Percentiles rank a stretch among this genome's conserved stretches.
phyloP scores from a whole-genome alignment of 164 flowering plant species.

The Berberis thunbergii region DNA sequence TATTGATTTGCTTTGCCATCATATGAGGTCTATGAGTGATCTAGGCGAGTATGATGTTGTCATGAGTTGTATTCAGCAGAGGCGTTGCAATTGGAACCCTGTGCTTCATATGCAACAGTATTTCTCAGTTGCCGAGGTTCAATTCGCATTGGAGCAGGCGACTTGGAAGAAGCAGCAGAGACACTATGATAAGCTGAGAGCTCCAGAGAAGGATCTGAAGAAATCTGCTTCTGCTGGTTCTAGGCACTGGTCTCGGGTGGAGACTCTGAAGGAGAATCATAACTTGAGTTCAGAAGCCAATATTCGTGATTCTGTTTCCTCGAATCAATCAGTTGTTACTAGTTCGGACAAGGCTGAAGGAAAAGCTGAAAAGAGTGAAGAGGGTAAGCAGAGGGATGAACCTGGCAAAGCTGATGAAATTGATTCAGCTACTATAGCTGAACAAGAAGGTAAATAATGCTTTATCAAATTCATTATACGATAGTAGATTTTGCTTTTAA shows the following conservation, averaged over 20 bases:
- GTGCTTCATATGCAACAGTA: constrained; percentile 88
- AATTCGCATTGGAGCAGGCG: constrained; percentile 52
- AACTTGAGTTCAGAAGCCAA: constrained; percentile 17
- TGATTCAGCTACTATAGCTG: constrained; percentile 17
- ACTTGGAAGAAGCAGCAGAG: constrained; percentile 47
- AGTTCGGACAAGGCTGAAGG: constrained; percentile 15
- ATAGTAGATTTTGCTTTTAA: too few relatives aligned
- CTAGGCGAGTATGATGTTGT: constrained; percentile 71
- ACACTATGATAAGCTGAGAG: constrained; percentile 24
- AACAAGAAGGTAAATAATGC: constrained; percentile 35
- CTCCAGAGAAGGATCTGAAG: constrained; percentile 34
- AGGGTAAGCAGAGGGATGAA: constrained; percentile 6
- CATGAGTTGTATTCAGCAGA: constrained; percentile 49
- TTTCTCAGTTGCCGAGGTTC: constrained; percentile 59
- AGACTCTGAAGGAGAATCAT: constrained; percentile 25
- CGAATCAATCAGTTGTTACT: constrained; percentile 8
- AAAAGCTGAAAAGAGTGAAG: constrained; percentile 13
- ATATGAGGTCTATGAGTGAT: constrained; percentile 46
- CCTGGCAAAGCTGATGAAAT: constrained; percentile 9
- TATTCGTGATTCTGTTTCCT: constrained; percentile 13
- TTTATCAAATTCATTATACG: too few relatives aligned
- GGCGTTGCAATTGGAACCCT: constrained; percentile 73
- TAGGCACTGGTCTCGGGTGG: constrained; percentile 33
- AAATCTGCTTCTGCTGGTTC: constrained; percentile 23
- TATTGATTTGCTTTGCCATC: constrained; percentile 64